phyloP scores from a whole-genome alignment of 805 yeast species.

The Candida germanica region DNA sequence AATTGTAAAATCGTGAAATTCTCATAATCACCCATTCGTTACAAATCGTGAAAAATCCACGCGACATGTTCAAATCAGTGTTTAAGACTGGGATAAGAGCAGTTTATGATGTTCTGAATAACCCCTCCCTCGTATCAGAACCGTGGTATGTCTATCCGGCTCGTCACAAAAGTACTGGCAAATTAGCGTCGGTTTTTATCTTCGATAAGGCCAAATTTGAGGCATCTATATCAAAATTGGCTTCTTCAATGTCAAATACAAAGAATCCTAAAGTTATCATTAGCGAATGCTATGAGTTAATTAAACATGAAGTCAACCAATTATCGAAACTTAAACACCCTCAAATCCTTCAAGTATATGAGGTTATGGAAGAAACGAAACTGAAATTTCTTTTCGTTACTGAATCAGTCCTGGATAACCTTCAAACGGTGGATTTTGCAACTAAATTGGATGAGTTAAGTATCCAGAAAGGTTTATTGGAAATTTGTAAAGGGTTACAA shows the following conservation, averaged over 20 bases:
- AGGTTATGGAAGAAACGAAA: constrained; percentile 86
- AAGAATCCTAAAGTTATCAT: constrained; percentile 47
- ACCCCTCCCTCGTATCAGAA: constrained; percentile 69
- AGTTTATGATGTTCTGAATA: constrained; percentile 63
- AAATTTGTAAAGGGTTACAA: constrained; percentile 71
- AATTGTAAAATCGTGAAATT: no score
- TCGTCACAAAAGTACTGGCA: constrained; percentile 60
- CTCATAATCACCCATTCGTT: no score
- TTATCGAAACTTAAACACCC: constrained; percentile 88
- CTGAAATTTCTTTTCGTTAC: constrained; percentile 77
- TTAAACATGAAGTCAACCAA: constrained; percentile 66
- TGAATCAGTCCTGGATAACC: constrained; percentile 65
- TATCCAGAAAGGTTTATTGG: constrained; percentile 79
- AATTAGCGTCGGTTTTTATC: constrained; percentile 75
- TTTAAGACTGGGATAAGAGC: constrained; percentile 62
- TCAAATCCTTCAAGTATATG: constrained; percentile 74
- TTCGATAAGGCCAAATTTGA: constrained; percentile 81
- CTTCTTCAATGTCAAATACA: constrained; percentile 28
- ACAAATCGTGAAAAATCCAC: no score
- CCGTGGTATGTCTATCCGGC: constrained; percentile 88
- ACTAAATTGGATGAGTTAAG: constrained; percentile 61
- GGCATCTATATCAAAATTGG: constrained; percentile 41
- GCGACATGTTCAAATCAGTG: constrained; percentile 52
- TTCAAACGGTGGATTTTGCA: constrained; percentile 35
- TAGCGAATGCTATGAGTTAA: constrained; percentile 62